phyloP scores from a whole-genome alignment of 2,329 filamentous ascomycete genomes.

The Colletotrichum sp. region DNA sequence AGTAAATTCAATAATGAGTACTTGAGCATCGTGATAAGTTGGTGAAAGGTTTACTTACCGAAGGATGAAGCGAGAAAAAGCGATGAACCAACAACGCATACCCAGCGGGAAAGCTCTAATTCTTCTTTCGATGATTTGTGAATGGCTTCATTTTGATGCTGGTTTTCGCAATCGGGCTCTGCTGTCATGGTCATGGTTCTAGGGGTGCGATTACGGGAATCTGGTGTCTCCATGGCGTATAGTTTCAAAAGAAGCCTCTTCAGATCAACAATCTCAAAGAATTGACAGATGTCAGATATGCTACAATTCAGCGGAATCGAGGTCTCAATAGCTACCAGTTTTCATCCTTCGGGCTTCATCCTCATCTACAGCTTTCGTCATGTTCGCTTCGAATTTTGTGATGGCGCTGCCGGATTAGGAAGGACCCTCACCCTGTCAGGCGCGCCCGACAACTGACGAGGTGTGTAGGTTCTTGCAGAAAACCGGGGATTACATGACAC shows the following conservation, averaged over 20 bases:
- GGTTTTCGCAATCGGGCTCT: neutral
- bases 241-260: neutral
- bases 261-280: neutral
- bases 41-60: neutral
- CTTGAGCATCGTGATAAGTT: neutral
- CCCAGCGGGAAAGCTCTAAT: neutral
- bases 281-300: neutral
- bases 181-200: neutral
- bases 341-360: neutral
- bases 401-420: neutral
- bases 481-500: neutral
- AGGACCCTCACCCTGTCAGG: neutral
- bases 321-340: fast-evolving
- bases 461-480: neutral
- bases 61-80: neutral
- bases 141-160: neutral
- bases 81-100: neutral
- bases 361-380: neutral
- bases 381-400: neutral
- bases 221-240: neutral
- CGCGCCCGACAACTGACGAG: neutral
- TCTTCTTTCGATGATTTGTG: neutral
- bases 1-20: neutral
- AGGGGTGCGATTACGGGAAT: too few relatives aligned
- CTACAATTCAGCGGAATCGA: neutral